A percentile compares a stretch with the other conserved stretches of the same genome.
Conservation (phyloP, 140 eudicot species). For the Cichorium intybus region DNA sequence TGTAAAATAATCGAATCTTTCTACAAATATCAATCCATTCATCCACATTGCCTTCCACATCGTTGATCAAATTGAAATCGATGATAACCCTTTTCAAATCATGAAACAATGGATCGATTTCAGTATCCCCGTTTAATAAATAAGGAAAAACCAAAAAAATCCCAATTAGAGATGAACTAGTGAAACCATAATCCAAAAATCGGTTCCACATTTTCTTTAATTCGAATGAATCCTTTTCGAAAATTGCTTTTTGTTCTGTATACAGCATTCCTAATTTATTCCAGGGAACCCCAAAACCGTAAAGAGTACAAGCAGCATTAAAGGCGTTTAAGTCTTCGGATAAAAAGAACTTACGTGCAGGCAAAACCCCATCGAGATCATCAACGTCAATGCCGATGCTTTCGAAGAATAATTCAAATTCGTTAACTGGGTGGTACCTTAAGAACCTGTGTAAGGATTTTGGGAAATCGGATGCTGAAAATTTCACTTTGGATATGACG, state of each 20-base stretch:
- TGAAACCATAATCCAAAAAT: constrained; percentile 43
- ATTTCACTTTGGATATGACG: constrained; percentile 40
- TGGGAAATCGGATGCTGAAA: constrained; percentile 35
- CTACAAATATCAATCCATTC: constrained; percentile 57
- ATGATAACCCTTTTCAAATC: constrained; percentile 57
- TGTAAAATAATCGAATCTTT: constrained; percentile 57
- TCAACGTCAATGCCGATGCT: constrained; percentile 65
- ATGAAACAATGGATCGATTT: constrained; percentile 28
- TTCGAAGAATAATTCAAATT: constrained; percentile 67
- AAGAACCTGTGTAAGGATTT: constrained; percentile 46
- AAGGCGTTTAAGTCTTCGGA: constrained; percentile 47
- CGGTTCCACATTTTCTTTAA: constrained; percentile 38
- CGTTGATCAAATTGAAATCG: constrained; percentile 42
- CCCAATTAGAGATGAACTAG: constrained; percentile 42
- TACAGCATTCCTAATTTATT: constrained; percentile 56
- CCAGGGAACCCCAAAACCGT: constrained; percentile 80
- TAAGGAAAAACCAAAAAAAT: constrained; percentile 64
- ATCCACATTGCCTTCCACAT: constrained; percentile 55
- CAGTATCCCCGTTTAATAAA: constrained; percentile 34
- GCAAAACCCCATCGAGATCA: constrained; percentile 37
- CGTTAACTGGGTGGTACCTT: constrained; percentile 79
- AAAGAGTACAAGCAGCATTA: constrained; percentile 57
- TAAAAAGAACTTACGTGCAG: constrained; percentile 42
- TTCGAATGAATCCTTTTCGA: constrained; percentile 27
- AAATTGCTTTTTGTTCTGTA: constrained; percentile 36